phyloP scores from a whole-genome alignment of 176 grass and related monocot species.

The Cenchrus fungigraminus region DNA sequence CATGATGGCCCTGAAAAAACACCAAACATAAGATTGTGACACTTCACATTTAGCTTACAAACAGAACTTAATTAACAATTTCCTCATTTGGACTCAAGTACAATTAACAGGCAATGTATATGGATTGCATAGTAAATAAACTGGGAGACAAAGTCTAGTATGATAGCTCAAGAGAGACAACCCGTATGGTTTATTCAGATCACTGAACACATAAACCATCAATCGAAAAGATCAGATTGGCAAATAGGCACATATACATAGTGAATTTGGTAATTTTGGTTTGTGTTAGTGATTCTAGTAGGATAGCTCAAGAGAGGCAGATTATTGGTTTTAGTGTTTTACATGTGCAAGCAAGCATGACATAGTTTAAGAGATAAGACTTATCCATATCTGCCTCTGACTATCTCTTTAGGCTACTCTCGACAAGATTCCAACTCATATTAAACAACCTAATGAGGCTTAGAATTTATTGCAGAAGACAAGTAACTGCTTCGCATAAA shows the following conservation, averaged over 20 bases:
- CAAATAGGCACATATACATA: neutral
- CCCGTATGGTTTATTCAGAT: too few relatives aligned
- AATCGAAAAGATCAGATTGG: too few relatives aligned
- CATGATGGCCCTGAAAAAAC: conserved; percentile 71
- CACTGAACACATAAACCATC: too few relatives aligned
- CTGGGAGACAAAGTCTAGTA: too few relatives aligned
- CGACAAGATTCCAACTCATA: conserved; percentile 3
- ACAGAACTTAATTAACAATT: neutral
- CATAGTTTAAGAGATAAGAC: neutral
- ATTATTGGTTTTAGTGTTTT: conserved; percentile 4
- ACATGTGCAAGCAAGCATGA: conserved; percentile 12
- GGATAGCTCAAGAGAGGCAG: neutral
- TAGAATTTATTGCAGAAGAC: neutral
- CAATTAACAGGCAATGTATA: conserved; percentile 28
- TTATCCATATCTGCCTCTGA: neutral
- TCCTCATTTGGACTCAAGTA: neutral
- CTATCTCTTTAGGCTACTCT: conserved; percentile 7
- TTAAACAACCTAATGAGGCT: conserved; percentile 2
- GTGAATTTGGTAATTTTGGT: conserved; percentile 12
- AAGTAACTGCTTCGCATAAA: conserved; percentile 3
- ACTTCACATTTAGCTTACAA: conserved; percentile 30
- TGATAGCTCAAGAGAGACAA: too few relatives aligned
- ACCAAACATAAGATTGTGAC: conserved; percentile 27
- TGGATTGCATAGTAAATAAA: neutral
- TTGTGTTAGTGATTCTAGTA: conserved; percentile 17